Evolutionary conservation across 176 grass and related monocot genomes (phyloP).

Genomic region (Eleusine coracana): DNA sequence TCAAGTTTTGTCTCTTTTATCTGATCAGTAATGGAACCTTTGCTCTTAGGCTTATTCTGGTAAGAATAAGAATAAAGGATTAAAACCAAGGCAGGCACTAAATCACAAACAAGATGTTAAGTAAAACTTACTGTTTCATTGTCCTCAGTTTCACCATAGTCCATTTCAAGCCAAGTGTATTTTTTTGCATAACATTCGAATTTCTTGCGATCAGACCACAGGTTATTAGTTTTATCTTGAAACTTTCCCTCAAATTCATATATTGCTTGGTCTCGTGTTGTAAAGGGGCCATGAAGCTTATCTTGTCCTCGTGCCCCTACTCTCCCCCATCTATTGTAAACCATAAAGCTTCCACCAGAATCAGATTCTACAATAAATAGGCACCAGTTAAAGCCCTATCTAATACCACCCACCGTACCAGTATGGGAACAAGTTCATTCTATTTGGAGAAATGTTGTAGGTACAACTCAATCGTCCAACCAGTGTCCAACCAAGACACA

Average conservation of each 20-base stretch:
- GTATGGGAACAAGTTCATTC: slow-evolving; percentile 7
- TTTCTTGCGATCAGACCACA: slow-evolving; percentile 65
- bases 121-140: slow-evolving; percentile 67
- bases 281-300: slow-evolving; percentile 71
- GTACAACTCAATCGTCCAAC: too few relatives aligned
- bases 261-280: slow-evolving; percentile 53
- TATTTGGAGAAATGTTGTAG: neutral
- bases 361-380: slow-evolving; percentile 76
- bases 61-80: slow-evolving; percentile 28
- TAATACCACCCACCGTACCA: slow-evolving; percentile 8
- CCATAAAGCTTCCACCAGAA: slow-evolving; percentile 70
- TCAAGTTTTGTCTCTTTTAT: slow-evolving; percentile 85
- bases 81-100: slow-evolving; percentile 29
- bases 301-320: slow-evolving; percentile 84
- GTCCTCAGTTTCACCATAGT: slow-evolving; percentile 64
- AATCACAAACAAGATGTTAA: slow-evolving; percentile 32
- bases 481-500: too few relatives aligned
- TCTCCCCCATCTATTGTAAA: slow-evolving; percentile 98
- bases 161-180: slow-evolving; percentile 96
- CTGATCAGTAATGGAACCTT: slow-evolving; percentile 50
- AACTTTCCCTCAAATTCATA: slow-evolving; percentile 82
- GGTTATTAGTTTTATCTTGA: slow-evolving; percentile 75
- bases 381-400: slow-evolving; percentile 16
- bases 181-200: slow-evolving; percentile 58
- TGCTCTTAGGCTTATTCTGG: slow-evolving; percentile 39